phyloP scores from a whole-genome alignment of 108 stramenopile species.

The Fragilaria crotonensis region DNA sequence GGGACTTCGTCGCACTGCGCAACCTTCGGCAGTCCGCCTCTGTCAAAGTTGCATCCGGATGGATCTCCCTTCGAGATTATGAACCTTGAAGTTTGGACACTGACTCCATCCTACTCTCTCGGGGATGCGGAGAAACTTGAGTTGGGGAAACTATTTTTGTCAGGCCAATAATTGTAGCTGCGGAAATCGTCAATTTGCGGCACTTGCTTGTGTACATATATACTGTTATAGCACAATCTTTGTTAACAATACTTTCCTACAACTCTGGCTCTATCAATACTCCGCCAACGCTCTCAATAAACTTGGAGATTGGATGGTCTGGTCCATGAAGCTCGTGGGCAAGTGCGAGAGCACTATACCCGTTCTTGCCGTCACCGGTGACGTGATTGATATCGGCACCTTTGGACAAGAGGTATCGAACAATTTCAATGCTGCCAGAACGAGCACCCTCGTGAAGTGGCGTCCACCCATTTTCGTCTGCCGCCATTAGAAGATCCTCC shows the following conservation, averaged over 20 bases:
- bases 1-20: conserved; percentile 50
- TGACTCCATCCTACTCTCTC: conserved; percentile 47
- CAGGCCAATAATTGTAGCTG: background rate
- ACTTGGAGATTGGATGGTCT: conserved; percentile 58
- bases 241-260: no score
- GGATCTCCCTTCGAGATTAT: conserved; percentile 62
- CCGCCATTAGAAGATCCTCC: conserved; percentile 48
- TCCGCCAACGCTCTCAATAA: conserved; percentile 61
- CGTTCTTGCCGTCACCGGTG: conserved; percentile 31
- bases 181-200: no score
- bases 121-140: conserved; percentile 40
- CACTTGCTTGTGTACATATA: background rate
- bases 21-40: conserved; percentile 59
- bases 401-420: conserved; percentile 51
- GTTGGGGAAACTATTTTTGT: conserved; percentile 26
- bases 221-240: no score
- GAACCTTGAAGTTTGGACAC: conserved; percentile 69
- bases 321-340: conserved; percentile 41
- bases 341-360: conserved; percentile 63
- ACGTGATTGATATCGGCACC: conserved; percentile 70
- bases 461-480: conserved; percentile 82
- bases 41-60: conserved; percentile 26
- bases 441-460: conserved; percentile 75
- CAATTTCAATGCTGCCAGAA: conserved; percentile 67
- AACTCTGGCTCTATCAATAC: conserved; percentile 72